Percentiles rank a stretch among this genome's conserved stretches.
Conservation (phyloP, 2,329 filamentous ascomycete species). For the Raffaelea arxii region DNA sequence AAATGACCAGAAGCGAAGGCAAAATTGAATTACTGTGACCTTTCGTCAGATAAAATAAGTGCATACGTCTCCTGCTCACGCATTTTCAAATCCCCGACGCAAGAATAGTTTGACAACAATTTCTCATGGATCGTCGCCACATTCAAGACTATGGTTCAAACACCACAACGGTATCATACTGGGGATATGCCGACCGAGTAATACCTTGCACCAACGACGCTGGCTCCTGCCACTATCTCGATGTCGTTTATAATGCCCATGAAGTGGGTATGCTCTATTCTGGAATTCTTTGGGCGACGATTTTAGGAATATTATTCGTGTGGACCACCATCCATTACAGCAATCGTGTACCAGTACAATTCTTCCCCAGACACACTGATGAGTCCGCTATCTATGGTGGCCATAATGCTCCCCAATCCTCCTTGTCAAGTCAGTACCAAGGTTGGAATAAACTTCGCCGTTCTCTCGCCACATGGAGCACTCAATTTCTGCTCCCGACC, state of each 20-base stretch:
- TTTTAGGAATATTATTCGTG: slow-evolving; percentile 31
- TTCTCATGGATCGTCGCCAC: slow-evolving; percentile 1
- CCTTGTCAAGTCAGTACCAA: too few relatives aligned
- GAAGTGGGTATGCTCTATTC: slow-evolving; percentile 40
- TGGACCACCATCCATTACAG: slow-evolving; percentile 21
- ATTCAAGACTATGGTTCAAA: slow-evolving; percentile 4
- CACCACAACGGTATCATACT: slow-evolving; percentile 17
- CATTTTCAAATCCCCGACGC: not conserved
- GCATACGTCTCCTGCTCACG: not conserved
- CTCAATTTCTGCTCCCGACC: slow-evolving; percentile 52
- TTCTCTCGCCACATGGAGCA: slow-evolving; percentile 29
- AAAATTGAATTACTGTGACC: not conserved
- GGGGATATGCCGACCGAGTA: slow-evolving; percentile 36
- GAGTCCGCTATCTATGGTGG: too few relatives aligned
- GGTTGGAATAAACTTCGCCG: slow-evolving; percentile 15
- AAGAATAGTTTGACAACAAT: not conserved
- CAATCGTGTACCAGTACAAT: not conserved
- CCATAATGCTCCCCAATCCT: too few relatives aligned
- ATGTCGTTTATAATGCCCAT: slow-evolving; percentile 39
- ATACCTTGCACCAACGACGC: slow-evolving; percentile 35
- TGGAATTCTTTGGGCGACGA: slow-evolving; percentile 38
- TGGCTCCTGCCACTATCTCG: slow-evolving; percentile 40
- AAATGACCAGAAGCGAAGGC: not conserved
- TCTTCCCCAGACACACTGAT: not conserved
- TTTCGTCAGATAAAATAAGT: not conserved